Evolutionary conservation across 768 basidiomycete genomes (phyloP), one percentile per base, ranked within the genome.

Genomic region (Rhizopogon salebrosus): DNA sequence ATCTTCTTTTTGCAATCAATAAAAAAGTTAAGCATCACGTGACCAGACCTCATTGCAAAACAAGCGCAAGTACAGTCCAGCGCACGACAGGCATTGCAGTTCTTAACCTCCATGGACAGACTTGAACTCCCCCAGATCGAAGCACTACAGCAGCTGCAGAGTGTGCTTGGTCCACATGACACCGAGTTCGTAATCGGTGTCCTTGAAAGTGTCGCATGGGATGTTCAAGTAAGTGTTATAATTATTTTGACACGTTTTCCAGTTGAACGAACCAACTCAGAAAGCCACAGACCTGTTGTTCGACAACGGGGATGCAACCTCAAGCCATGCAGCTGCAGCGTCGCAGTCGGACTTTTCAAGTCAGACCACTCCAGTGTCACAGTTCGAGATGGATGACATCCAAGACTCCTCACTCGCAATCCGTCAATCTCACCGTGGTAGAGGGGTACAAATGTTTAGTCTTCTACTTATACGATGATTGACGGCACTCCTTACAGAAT

Each of bases 131-230:
- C 31, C 49, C 61, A 60, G 54, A 48, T 39, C 3, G 53, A 54
- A 31, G 54, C 57, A n/a, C 38, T 60, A 23, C 36, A 52, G 22
- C 61, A 55, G 23, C 52, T 62, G 27, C 61, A 55, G 27, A 51
- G 52, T 23, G 43, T 60, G 3, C 35, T 57, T 37, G 58, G 52
- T 48, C 41, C 54, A 38, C 77, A 74, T 11, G 85, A 87, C 62
- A 75, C 77, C 27, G 83, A 84, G 1, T 79, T 81, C 1, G 79
- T 86, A 4, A 71, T 82, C n/a, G 67, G 70, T 31, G 76, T 90
- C 1, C 71, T 90, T 14, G 67, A 75, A 36, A 82, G 77, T 52
- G 83, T 85, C 8, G 77, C 76, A 45, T 90, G 86, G 86, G 81
- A 88, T 70, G 79, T 90, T 29, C 75, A 84, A 75, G 86, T 84